phyloP scores from a whole-genome alignment of 2,329 filamentous ascomycete species.

The Trichoderma sp. region DNA sequence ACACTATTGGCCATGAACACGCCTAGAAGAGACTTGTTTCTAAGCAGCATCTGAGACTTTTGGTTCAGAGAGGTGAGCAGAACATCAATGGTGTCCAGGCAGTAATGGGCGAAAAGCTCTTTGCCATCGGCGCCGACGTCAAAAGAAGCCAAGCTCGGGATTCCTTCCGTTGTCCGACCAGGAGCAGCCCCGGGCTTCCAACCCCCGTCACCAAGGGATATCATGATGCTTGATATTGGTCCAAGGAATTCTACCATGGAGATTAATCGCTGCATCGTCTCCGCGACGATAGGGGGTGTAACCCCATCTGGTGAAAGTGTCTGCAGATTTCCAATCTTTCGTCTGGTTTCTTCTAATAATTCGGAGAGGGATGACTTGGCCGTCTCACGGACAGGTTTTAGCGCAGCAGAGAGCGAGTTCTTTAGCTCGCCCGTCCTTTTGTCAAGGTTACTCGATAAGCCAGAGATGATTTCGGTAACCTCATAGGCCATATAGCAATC shows the following conservation, averaged over 20 bases:
- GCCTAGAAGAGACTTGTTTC: conserved; percentile 77
- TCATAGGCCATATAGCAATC: conserved; percentile 97
- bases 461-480: conserved; percentile 86
- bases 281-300: conserved; percentile 74
- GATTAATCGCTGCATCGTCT: conserved; percentile 84
- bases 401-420: conserved; percentile 75
- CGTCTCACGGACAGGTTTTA: conserved; percentile 90
- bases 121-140: conserved; percentile 88
- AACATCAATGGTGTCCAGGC: conserved; percentile 82
- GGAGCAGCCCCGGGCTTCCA: conserved; percentile 67
- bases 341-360: conserved; percentile 80
- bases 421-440: conserved; percentile 85
- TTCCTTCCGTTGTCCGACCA: conserved; percentile 63
- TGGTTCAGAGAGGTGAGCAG: conserved; percentile 75
- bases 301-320: conserved; percentile 77
- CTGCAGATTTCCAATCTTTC: conserved; percentile 67
- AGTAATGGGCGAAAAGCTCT: conserved; percentile 87
- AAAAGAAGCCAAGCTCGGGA: conserved; percentile 75
- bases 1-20: conserved; percentile 92
- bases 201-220: conserved; percentile 89
- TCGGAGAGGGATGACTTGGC: conserved; percentile 84
- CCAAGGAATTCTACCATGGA: conserved; percentile 85
- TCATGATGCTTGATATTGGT: conserved; percentile 86
- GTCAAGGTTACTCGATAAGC: conserved; percentile 78
- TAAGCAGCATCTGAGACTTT: conserved; percentile 73